Percentiles rank a stretch among this genome's conserved stretches.
These are phyloP conservation scores for Lavandula angustifolia DNA, from an alignment of 257 asterid genomes.

Conservation along the genomic window DNA sequence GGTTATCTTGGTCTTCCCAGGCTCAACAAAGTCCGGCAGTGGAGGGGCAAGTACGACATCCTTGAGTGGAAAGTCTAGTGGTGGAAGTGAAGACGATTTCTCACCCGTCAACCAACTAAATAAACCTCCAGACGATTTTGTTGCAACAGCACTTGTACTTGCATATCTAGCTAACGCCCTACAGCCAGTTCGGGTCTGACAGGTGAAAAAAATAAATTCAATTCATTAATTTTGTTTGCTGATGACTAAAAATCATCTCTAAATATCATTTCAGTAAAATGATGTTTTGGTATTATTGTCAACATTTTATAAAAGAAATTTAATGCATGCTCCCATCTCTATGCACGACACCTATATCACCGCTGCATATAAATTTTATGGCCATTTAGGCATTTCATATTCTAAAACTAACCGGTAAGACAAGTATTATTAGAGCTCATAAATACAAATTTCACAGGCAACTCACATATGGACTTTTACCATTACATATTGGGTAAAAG, in stretches of 20 bases:
- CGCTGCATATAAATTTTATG: background rate
- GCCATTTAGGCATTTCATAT: background rate
- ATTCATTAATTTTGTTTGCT: background rate
- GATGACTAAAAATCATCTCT: conserved; percentile 13
- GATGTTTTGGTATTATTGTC: background rate
- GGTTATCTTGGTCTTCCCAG: conserved; percentile 68
- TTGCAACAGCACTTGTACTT: conserved; percentile 66
- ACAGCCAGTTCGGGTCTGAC: conserved; percentile 55
- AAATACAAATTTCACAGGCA: background rate
- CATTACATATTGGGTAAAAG: background rate
- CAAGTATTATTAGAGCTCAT: background rate
- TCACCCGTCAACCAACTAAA: conserved; percentile 74
- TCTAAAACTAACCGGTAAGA: background rate
- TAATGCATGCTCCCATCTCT: background rate
- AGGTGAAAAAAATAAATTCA: conserved; percentile 11
- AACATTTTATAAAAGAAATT: background rate
- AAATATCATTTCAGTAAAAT: conserved; percentile 6
- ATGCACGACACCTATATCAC: background rate
- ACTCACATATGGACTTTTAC: background rate
- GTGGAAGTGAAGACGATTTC: conserved; percentile 59
- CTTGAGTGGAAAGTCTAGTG: conserved; percentile 74
- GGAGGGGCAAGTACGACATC: conserved; percentile 65
- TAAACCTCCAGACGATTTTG: conserved; percentile 65
- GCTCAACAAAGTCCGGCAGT: conserved; percentile 78
- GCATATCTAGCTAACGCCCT: conserved; percentile 62